These are phyloP conservation scores for Glutinoglossum americanum DNA, from an alignment of 495 filamentous ascomycete species.

Conservation along the genomic window DNA sequence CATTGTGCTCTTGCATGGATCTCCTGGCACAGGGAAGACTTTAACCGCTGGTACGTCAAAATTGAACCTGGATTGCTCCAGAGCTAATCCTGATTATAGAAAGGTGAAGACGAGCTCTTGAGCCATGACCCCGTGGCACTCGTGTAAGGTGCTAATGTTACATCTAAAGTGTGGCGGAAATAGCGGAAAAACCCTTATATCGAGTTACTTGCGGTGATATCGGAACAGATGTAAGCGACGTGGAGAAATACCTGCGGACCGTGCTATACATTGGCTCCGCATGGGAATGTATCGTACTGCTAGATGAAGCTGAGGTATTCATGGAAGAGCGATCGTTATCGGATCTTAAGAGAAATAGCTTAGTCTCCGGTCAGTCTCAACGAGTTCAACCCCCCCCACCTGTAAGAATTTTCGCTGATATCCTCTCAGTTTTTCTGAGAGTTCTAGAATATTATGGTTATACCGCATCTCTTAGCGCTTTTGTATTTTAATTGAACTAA, in stretches of 20 bases:
- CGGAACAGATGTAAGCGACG: conserved; percentile 47
- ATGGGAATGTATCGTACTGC: conserved; percentile 46
- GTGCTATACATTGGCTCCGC: conserved; percentile 70
- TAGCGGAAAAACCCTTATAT: conserved; percentile 28
- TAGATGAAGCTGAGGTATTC: conserved; percentile 3
- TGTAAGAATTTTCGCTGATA: too few relatives aligned
- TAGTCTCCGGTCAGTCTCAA: too few relatives aligned
- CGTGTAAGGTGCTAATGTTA: too few relatives aligned
- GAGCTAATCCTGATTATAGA: too few relatives aligned
- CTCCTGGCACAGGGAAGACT: conserved; percentile 73
- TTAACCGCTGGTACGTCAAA: conserved; percentile 73
- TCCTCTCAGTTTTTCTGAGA: conserved; percentile 29
- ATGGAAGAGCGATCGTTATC: background rate
- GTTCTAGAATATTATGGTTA: conserved; percentile 30
- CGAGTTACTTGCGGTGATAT: conserved; percentile 50
- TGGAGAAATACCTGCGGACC: conserved; percentile 56
- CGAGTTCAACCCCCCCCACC: too few relatives aligned
- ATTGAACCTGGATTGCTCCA: too few relatives aligned
- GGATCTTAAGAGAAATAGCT: background rate
- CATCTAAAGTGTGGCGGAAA: conserved; percentile 38
- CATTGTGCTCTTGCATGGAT: conserved; percentile 40
- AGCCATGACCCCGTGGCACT: too few relatives aligned
- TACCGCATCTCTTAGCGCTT: too few relatives aligned
- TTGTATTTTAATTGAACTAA: too few relatives aligned
- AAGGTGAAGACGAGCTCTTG: too few relatives aligned